Evolutionary conservation across 2,329 filamentous ascomycete species (phyloP).

Genomic region (Aspergillus ochraceoroseus): DNA sequence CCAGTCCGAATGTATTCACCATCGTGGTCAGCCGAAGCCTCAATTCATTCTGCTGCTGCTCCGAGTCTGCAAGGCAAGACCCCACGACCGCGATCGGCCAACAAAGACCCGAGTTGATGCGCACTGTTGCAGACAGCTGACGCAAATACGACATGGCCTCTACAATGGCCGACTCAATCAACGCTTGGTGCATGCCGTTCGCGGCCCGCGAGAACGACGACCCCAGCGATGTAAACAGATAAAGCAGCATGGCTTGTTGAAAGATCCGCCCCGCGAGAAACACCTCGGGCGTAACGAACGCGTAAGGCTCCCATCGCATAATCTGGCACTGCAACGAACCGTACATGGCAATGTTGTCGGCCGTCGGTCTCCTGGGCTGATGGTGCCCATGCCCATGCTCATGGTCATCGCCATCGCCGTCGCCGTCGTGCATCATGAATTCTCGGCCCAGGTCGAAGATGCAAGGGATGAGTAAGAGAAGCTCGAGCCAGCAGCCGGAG

Average conservation of each 20-base stretch:
- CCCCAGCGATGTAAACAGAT: constrained; percentile 35
- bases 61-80: constrained; percentile 24
- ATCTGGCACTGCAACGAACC: constrained; percentile 44
- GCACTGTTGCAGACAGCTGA: constrained; percentile 24
- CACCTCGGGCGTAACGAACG: constrained; percentile 35
- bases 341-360: constrained; percentile 46
- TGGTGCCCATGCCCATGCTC: constrained; percentile 8
- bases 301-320: constrained; percentile 39
- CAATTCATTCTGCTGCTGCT: constrained; percentile 26
- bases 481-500: constrained; percentile 32
- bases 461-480: constrained; percentile 29
- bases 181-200: constrained; percentile 27
- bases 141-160: constrained; percentile 28
- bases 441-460: constrained; percentile 35
- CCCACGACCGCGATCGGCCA: constrained; percentile 33
- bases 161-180: constrained; percentile 24
- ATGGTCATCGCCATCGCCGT: background rate
- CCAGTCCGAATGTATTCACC: constrained; percentile 39
- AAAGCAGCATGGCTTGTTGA: constrained; percentile 45
- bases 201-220: constrained; percentile 23
- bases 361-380: constrained; percentile 28
- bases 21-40: constrained; percentile 28
- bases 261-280: constrained; percentile 44
- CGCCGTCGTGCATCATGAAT: constrained; percentile 29
- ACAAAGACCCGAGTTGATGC: constrained; percentile 36